These are phyloP conservation scores for Lentinus polychrous DNA, from an alignment of 1,284 basidiomycete species.

Conservation along the genomic window DNA sequence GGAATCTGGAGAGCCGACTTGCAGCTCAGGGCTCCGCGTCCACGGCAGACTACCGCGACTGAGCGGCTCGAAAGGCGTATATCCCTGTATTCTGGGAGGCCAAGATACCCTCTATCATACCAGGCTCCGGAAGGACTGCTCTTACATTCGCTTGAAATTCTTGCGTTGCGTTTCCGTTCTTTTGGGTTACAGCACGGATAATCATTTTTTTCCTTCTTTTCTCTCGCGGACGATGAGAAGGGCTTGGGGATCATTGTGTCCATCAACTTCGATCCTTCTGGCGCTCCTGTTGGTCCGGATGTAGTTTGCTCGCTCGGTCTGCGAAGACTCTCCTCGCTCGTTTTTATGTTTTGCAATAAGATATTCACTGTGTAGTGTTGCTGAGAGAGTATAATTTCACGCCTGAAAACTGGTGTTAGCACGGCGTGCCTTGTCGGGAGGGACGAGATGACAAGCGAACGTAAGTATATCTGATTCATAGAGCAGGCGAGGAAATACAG, in stretches of 20 bases:
- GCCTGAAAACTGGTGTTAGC: not conserved
- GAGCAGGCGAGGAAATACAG: no score
- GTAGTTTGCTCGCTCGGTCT: not conserved
- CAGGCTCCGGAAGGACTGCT: constrained; percentile 9
- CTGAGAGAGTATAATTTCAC: not conserved
- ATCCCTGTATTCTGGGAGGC: constrained; percentile 10
- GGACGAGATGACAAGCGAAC: no score
- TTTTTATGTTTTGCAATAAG: not conserved
- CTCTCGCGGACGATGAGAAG: not conserved
- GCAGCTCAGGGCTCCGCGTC: constrained; percentile 74
- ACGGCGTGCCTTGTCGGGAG: not conserved
- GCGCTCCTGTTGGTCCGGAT: not conserved
- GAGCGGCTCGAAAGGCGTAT: constrained; percentile 17
- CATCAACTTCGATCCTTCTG: constrained; percentile 3
- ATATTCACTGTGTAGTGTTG: not conserved
- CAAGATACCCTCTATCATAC: constrained; percentile 24
- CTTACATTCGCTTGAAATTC: not conserved
- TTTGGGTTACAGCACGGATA: constrained; percentile 6
- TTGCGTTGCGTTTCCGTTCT: constrained; percentile 6
- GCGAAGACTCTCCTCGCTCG: not conserved
- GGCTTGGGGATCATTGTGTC: no score
- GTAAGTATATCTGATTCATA: no score
- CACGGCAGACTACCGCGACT: constrained; percentile 30
- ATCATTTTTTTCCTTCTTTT: constrained; percentile 1
- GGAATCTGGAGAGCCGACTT: constrained; percentile 85